These are phyloP conservation scores for Chlamydomonas sp. DNA, from an alignment of 139 green algal species.

Conservation along the genomic window DNA sequence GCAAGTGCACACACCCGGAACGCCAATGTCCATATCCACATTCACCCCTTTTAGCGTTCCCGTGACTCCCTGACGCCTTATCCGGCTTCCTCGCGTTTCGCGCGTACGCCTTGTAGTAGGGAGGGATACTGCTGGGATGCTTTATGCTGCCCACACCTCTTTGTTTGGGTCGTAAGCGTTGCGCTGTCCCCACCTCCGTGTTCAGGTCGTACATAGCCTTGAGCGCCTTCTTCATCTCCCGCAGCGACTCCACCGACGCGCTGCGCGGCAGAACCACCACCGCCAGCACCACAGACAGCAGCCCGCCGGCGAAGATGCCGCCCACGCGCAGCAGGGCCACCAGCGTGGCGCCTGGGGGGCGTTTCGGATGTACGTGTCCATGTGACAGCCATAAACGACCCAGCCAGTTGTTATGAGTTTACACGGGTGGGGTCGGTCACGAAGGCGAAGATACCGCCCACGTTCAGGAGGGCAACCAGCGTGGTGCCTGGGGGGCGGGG, in stretches of 20 bases:
- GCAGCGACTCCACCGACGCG: constrained; percentile 8
- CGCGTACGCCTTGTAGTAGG: no score
- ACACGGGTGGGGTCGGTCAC: neutral
- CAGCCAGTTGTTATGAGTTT: neutral
- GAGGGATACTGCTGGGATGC: no score
- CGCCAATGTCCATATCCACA: neutral
- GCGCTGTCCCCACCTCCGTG: neutral
- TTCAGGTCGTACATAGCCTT: constrained; percentile 25
- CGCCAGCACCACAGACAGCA: constrained; percentile 25
- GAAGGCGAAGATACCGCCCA: neutral
- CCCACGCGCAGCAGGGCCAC: constrained; percentile 19
- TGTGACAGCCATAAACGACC: neutral
- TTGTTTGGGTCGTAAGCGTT: neutral
- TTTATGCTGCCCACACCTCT: neutral
- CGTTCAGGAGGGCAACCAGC: neutral
- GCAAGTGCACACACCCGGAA: no score
- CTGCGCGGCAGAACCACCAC: constrained; percentile 27
- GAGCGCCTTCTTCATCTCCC: constrained; percentile 37
- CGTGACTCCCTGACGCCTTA: neutral
- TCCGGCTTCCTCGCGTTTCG: neutral
- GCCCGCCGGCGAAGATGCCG: constrained; percentile 32
- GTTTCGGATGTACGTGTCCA: neutral
- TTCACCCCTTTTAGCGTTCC: neutral
- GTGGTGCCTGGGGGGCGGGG: neutral
- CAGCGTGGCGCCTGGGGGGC: constrained; percentile 2